phyloP scores from a whole-genome alignment of 2,329 filamentous ascomycete genomes.

The Penicillium sclerotigenum region DNA sequence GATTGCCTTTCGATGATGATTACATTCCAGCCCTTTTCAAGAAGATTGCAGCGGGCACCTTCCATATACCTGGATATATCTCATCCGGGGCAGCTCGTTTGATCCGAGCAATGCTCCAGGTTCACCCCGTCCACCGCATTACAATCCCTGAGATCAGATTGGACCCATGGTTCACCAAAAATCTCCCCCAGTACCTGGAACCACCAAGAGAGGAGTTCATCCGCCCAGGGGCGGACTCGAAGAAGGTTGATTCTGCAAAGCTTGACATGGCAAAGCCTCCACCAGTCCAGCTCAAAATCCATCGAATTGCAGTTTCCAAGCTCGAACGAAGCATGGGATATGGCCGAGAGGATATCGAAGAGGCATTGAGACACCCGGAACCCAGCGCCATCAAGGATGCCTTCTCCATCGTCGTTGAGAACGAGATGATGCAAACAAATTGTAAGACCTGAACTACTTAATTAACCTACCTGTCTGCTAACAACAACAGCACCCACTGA shows the following conservation, averaged over 20 bases:
- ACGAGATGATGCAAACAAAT: slow-evolving; percentile 93
- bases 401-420: slow-evolving; percentile 95
- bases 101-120: slow-evolving; percentile 90
- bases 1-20: slow-evolving; percentile 93
- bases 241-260: slow-evolving; percentile 77
- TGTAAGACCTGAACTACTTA: slow-evolving; percentile 58
- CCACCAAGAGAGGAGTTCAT: slow-evolving; percentile 87
- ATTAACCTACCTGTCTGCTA: not conserved
- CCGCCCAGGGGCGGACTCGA: slow-evolving; percentile 89
- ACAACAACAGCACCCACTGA: slow-evolving; percentile 35
- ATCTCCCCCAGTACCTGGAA: slow-evolving; percentile 80
- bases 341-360: slow-evolving; percentile 88
- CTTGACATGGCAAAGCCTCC: slow-evolving; percentile 75
- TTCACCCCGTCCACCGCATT: slow-evolving; percentile 90
- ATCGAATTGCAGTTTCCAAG: slow-evolving; percentile 89
- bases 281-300: slow-evolving; percentile 81
- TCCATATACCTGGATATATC: slow-evolving; percentile 88
- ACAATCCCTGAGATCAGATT: slow-evolving; percentile 90
- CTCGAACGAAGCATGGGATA: slow-evolving; percentile 98
- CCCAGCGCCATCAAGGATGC: slow-evolving; percentile 98
- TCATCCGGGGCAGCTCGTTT: slow-evolving; percentile 69
- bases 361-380: slow-evolving; percentile 85
- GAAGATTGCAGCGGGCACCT: slow-evolving; percentile 93
- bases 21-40: slow-evolving; percentile 97
- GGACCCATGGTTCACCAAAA: slow-evolving; percentile 90